These are phyloP conservation scores for Sugiyamaella mastotermitis DNA, from an alignment of 805 yeast genomes.

Conservation along the genomic window DNA sequence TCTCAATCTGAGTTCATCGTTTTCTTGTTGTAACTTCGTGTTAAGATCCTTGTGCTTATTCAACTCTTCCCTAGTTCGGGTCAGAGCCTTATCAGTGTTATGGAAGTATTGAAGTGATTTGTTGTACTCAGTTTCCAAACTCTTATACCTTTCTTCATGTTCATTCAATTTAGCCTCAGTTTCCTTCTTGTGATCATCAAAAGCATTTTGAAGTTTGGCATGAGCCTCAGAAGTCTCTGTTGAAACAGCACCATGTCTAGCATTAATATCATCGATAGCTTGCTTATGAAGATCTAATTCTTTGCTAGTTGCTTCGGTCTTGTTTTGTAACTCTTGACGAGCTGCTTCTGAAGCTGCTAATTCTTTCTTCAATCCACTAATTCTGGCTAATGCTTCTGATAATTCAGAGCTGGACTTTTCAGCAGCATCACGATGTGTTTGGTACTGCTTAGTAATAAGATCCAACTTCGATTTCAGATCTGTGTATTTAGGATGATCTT, in stretches of 20 bases:
- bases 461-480: constrained; percentile 9
- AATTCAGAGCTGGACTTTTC: constrained; percentile 25
- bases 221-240: constrained; percentile 1
- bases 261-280: constrained; percentile 19
- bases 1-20: constrained; percentile 60
- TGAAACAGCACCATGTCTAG: constrained; percentile 18
- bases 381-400: constrained; percentile 13
- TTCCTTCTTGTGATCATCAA: constrained; percentile 12
- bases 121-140: constrained; percentile 60
- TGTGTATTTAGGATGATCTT: constrained; percentile 9
- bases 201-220: constrained; percentile 11
- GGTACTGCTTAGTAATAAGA: constrained; percentile 14
- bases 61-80: constrained; percentile 66
- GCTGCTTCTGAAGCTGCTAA: constrained; percentile 14
- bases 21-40: constrained; percentile 53
- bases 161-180: constrained; percentile 22
- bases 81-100: constrained; percentile 70
- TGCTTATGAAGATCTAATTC: constrained; percentile 21
- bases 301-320: constrained; percentile 18
- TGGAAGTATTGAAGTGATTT: constrained; percentile 66
- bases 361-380: constrained; percentile 19
- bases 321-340: constrained; percentile 8
- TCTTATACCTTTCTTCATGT: constrained; percentile 33
- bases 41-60: constrained; percentile 51
- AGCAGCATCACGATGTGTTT: constrained; percentile 26